These are phyloP conservation scores for Medicago arabica DNA, from an alignment of 306 rosid species.

Conservation along the genomic window DNA sequence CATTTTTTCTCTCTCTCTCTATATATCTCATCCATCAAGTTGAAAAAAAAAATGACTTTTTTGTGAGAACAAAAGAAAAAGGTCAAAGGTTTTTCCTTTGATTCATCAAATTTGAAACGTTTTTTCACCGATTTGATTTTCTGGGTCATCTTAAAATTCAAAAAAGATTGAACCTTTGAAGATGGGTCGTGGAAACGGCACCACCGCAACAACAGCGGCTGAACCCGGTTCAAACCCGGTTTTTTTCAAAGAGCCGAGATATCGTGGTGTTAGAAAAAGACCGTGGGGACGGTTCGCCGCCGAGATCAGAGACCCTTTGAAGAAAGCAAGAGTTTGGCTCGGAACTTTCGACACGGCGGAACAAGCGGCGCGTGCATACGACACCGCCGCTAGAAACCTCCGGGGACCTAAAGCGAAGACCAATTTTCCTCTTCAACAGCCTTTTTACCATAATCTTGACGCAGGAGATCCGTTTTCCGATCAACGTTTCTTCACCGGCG, in stretches of 20 bases:
- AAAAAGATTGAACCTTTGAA: constrained; percentile 40
- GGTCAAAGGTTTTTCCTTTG: constrained; percentile 9
- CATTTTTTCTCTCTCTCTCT: background rate
- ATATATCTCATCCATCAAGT: background rate
- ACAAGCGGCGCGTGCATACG: constrained; percentile 94
- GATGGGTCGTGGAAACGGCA: constrained; percentile 40
- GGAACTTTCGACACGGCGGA: constrained; percentile 92
- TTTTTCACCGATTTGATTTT: background rate
- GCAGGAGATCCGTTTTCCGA: constrained; percentile 55
- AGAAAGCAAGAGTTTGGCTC: constrained; percentile 88
- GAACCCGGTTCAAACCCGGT: constrained; percentile 34
- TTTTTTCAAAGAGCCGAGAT: constrained; percentile 55
- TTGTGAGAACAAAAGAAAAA: background rate
- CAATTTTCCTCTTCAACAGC: constrained; percentile 59
- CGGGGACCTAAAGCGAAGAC: constrained; percentile 92
- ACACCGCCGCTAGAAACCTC: constrained; percentile 75
- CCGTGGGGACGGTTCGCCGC: constrained; percentile 99
- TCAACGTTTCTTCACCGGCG: constrained; percentile 47
- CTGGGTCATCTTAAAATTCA: constrained; percentile 22
- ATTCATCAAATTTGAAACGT: background rate
- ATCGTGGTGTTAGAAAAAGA: constrained; percentile 79
- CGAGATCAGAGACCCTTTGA: constrained; percentile 95
- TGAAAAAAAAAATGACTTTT: background rate
- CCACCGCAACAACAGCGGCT: constrained; percentile 28
- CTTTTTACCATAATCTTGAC: constrained; percentile 40